Evolutionary conservation across 352 stramenopile species (phyloP), one percentile per base, ranked within the genome.

Genomic region (Plasmopara viticola): DNA sequence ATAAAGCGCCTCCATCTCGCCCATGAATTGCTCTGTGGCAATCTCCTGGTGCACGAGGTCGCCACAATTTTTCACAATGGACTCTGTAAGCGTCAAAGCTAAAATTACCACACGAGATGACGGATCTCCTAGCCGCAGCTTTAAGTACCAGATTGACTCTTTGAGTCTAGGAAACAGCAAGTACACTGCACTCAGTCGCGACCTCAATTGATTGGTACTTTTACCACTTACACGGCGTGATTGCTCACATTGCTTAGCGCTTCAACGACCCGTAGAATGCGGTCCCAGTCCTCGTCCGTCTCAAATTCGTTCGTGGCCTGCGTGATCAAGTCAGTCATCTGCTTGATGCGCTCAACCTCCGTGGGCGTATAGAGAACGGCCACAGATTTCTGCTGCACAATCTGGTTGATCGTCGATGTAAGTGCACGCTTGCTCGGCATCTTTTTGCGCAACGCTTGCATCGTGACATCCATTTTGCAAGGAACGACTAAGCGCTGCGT

Each of bases 371-470:
- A 91, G 31, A 87, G 60, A 48, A 86, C 76, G 3, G 74, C 67
- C 31, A 89, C 78, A 13, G 78, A 74, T 51, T 91, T 91, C 55
- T 91, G 75, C 71, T 91, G 81, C 55, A 91, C 75, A 38, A 90
- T 66, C 48, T 87, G 74, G 41, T 72, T 79, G 44, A 91, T 50
- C 8, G 70, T 72, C 6, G 71, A 72, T 33, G 78, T 74, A 29
- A 91, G 56, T 33, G 75, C 68, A 20, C 79, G 76, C 66, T 86
- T 91, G 58, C 61, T 81, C n/a, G 79, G 79, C 74, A 90, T 83
- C 44, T 74, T 74, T 60, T 75, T 76, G 48, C 72, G 68, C 72
- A 65, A 82, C 37, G 72, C 66, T 48, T 69, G 55, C 71, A 90
- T 76, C 62, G 84, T 90, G 58, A 63, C 56, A 58, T 90, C 76